phyloP scores from a whole-genome alignment of 78 protist species.

The Tieghemostelium lacteum region DNA sequence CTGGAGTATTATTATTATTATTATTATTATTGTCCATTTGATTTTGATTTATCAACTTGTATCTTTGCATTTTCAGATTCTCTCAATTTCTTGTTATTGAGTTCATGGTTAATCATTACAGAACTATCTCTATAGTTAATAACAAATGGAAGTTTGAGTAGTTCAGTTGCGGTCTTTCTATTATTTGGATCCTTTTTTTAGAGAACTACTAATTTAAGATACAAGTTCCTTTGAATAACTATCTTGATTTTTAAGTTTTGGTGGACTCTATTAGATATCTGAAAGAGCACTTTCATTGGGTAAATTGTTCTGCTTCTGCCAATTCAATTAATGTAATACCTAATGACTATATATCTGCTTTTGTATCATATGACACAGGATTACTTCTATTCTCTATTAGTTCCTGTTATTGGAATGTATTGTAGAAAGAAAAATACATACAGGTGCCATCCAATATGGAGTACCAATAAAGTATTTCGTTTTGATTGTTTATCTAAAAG shows the following conservation, averaged over 20 bases:
- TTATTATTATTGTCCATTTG: too few species aligned
- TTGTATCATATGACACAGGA: conserved; percentile 79
- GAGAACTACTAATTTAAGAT: conserved; percentile 44
- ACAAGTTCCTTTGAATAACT: conserved; percentile 55
- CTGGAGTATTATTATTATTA: too few species aligned
- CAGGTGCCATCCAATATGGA: conserved; percentile 88
- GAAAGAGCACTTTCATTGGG: conserved; percentile 82
- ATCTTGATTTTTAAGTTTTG: conserved; percentile 76
- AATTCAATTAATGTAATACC: conserved; percentile 83
- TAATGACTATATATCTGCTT: conserved; percentile 81
- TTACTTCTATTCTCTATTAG: conserved; percentile 45
- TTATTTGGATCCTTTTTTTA: conserved; percentile 75
- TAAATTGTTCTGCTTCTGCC: conserved; percentile 83
- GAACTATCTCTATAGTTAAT: conserved; percentile 30
- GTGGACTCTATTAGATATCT: conserved; percentile 79
- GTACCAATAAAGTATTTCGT: conserved; percentile 84
- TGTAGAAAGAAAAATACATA: too few species aligned
- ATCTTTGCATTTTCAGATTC: conserved; percentile 47
- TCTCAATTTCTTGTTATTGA: conserved; percentile 59
- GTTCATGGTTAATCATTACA: conserved; percentile 31
- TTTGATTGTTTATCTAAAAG: conserved; percentile 57
- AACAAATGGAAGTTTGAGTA: conserved; percentile 79
- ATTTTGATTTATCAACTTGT: too few species aligned
- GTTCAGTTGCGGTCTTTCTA: conserved; percentile 78
- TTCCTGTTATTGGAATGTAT: too few species aligned